These are phyloP conservation scores for Coccinonectria pachysandricola DNA, from an alignment of 2,329 filamentous ascomycete species.

Conservation along the genomic window DNA sequence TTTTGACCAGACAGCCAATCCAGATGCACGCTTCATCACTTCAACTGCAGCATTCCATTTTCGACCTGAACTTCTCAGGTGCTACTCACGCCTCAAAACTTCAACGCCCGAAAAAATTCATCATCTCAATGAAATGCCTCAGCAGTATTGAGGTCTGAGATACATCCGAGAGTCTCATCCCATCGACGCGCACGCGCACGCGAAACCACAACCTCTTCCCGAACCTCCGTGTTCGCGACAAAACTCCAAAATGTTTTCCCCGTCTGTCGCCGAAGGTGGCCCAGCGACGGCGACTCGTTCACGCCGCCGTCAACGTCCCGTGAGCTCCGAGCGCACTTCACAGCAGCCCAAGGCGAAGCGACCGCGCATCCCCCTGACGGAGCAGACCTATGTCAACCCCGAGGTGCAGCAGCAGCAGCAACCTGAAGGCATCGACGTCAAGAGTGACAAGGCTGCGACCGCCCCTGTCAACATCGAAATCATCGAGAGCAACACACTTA, in stretches of 20 bases:
- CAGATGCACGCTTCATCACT: slow-evolving; percentile 20
- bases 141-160: slow-evolving; percentile 15
- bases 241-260: slow-evolving; percentile 51
- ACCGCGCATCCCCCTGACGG: slow-evolving; percentile 46
- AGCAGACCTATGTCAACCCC: slow-evolving; percentile 46
- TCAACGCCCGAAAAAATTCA: background rate
- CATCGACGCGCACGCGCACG: too few relatives aligned
- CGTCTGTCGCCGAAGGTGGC: slow-evolving; percentile 39
- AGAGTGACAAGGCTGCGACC: slow-evolving; percentile 39
- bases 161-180: too few relatives aligned
- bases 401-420: slow-evolving; percentile 34
- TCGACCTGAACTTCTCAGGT: slow-evolving; percentile 7
- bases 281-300: slow-evolving; percentile 48
- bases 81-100: slow-evolving; percentile 2
- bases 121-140: slow-evolving; percentile 14
- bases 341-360: slow-evolving; percentile 55
- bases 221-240: slow-evolving; percentile 13
- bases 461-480: slow-evolving; percentile 36
- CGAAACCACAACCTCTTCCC: slow-evolving; percentile 1
- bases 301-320: slow-evolving; percentile 50
- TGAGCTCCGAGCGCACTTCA: slow-evolving; percentile 41
- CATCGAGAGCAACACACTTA: slow-evolving; percentile 35
- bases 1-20: slow-evolving; percentile 11
- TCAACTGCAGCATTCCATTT: slow-evolving; percentile 10
- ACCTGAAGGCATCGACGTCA: slow-evolving; percentile 50